A percentile compares a stretch with the other conserved stretches of the same genome.
Conservation (phyloP, 2,329 filamentous ascomycete species). For the Scopulariopsis brevicaulis region DNA sequence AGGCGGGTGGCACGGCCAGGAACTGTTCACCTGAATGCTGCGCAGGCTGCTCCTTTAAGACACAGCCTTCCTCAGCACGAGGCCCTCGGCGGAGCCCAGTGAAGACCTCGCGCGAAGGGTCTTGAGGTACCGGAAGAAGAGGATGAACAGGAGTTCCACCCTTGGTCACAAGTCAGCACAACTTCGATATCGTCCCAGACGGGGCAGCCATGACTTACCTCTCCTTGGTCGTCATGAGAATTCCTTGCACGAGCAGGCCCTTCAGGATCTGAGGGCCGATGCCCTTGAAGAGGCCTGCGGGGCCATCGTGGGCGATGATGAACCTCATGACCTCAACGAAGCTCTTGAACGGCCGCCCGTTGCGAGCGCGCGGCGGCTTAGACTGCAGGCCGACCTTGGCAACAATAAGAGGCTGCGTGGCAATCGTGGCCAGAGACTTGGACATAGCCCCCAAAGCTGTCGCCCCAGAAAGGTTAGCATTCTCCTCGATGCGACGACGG, state of each 20-base stretch:
- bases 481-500: background rate
- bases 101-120: slow-evolving; percentile 34
- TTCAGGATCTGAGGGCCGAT: slow-evolving; percentile 91
- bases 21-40: background rate
- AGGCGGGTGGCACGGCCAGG: background rate
- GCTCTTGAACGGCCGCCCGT: slow-evolving; percentile 85
- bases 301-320: slow-evolving; percentile 80
- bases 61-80: slow-evolving; percentile 2
- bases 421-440: slow-evolving; percentile 83
- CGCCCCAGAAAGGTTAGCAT: slow-evolving; percentile 1
- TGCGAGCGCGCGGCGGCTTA: slow-evolving; percentile 70
- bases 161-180: slow-evolving; percentile 24
- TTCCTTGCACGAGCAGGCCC: slow-evolving; percentile 83
- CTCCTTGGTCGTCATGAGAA: slow-evolving; percentile 99
- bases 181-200: background rate
- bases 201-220: slow-evolving; percentile 39
- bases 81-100: background rate
- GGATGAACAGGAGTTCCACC: slow-evolving; percentile 78
- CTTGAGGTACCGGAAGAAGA: slow-evolving; percentile 74
- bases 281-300: slow-evolving; percentile 83
- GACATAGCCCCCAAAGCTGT: slow-evolving; percentile 84
- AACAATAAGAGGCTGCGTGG: slow-evolving; percentile 90
- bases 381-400: slow-evolving; percentile 96
- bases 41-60: background rate
- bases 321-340: slow-evolving; percentile 94